Evolutionary conservation across 805 yeast species (phyloP), one percentile per base, ranked within the genome.

Genomic region (Sungouiella thailandica): DNA sequence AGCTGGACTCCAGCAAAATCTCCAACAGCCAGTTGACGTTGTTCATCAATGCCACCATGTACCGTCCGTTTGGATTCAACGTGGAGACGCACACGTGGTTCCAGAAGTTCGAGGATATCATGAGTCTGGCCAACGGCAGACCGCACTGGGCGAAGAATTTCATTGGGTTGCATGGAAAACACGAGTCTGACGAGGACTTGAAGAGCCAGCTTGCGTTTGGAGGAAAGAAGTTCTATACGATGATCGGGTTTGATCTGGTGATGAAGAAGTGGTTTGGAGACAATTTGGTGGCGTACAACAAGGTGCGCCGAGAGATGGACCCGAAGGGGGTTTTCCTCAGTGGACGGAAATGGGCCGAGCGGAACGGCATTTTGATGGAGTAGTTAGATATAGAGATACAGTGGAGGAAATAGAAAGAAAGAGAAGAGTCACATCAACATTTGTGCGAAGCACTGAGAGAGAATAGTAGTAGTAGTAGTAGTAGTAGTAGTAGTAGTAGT

Each of bases 71-170:
- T 60, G 72, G 74, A 23, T 72, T 75, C 36, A 73, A 79, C 49
- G 80, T 88, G 8, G 80, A 83, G 28, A 78, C 87, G 23, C 77
- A 75, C 29, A 71, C 76, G 45, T 90, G 97, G 96, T 90, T 74
- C 60, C 72, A 73, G 31, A 66, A 70, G n/a, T 90, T 90, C 58
- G 98, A 90, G 60, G 74, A 75, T 34, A 74, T 86, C 2, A 67
- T 89, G 70, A 71, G 70, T 32, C 78, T 76, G 17, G 88, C 83
- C 18, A 88, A 83, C 23, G 98, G 98, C 28, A 84, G 80, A 56
- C 98, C 98, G 2, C 98, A 90, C 58, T 90, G 98, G 98, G 98
- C 98, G 12, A 90, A 90, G 68, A 89, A 88, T 59, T 90, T 87
- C 57, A 66, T 84, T 36, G 95, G 95, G 1, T 46, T 63, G 30